These are phyloP conservation scores for Lanmaoa pseudosensibilis DNA, from an alignment of 768 basidiomycete genomes.

Conservation along the genomic window DNA sequence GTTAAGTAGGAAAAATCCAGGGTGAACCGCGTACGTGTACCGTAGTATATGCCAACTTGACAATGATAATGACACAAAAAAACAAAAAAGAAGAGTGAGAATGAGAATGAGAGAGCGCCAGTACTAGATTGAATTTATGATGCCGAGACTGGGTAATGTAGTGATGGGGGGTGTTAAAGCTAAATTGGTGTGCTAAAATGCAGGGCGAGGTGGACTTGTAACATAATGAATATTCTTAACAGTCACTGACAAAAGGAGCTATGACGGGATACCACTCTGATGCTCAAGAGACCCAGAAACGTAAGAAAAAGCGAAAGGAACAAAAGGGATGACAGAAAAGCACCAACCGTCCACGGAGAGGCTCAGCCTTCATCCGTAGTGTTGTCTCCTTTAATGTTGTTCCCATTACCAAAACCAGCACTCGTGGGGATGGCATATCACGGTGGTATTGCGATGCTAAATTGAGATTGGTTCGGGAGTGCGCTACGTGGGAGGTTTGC, in stretches of 20 bases:
- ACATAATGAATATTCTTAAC: conserved; percentile 18
- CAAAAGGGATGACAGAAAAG: not conserved
- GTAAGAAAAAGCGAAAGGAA: not conserved
- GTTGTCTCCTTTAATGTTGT: conserved; percentile 13
- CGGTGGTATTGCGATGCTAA: conserved; percentile 40
- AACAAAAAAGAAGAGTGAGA: not conserved
- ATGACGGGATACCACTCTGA: conserved; percentile 3
- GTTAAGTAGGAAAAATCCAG: conserved; percentile 11
- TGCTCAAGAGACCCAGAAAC: not conserved
- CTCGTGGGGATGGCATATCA: conserved; percentile 11
- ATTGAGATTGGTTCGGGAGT: conserved; percentile 46
- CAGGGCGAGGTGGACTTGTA: conserved; percentile 5
- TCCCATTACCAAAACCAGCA: conserved; percentile 12
- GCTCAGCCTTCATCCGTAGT: conserved; percentile 34
- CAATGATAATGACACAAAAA: conserved; percentile 11
- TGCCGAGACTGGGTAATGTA: conserved; percentile 31
- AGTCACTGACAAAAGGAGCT: conserved; percentile 8
- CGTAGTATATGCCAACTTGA: conserved; percentile 17
- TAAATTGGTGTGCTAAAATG: conserved; percentile 24
- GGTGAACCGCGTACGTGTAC: conserved; percentile 6
- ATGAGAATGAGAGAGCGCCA: conserved; percentile 7
- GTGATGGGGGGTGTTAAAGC: conserved; percentile 7
- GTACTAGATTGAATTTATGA: conserved; percentile 30
- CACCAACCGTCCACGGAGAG: conserved; percentile 21
- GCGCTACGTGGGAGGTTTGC: conserved; percentile 53